Conservation (phyloP, 441 rosid species). For the Aquilaria agallochum region DNA sequence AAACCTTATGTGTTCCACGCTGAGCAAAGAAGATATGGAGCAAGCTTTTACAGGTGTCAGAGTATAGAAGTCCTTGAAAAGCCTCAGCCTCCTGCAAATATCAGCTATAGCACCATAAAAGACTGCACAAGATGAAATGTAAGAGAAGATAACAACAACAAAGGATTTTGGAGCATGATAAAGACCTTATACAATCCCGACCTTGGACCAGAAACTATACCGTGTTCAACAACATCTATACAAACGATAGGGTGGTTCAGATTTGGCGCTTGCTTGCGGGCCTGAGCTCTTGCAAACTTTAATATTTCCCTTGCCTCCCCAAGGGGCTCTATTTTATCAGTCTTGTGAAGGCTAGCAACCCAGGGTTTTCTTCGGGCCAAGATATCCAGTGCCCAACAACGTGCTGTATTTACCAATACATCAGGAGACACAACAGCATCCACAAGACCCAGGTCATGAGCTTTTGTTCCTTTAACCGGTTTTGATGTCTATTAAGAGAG, state of each 20-base stretch:
- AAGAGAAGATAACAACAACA: conserved; percentile 5
- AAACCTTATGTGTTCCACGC: conserved; percentile 89
- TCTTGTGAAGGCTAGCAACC: conserved; percentile 74
- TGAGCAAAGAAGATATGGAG: conserved; percentile 86
- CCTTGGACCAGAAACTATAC: conserved; percentile 78
- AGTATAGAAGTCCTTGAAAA: conserved; percentile 47
- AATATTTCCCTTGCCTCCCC: conserved; percentile 94
- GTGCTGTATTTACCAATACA: conserved; percentile 65
- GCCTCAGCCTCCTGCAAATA: conserved; percentile 71
- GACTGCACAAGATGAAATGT: neutral
- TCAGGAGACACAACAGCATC: conserved; percentile 72
- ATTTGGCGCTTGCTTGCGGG: conserved; percentile 75
- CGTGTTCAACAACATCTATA: conserved; percentile 78
- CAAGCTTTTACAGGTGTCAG: conserved; percentile 87
- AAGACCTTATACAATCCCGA: conserved; percentile 81
- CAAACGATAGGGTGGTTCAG: conserved; percentile 82
- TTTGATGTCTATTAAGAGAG: conserved; percentile 62
- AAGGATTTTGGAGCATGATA: conserved; percentile 9
- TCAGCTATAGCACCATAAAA: conserved; percentile 14
- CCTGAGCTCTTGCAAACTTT: conserved; percentile 81
- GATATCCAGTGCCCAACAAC: conserved; percentile 84
- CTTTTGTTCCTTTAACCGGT: conserved; percentile 76
- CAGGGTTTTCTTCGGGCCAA: conserved; percentile 70
- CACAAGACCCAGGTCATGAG: conserved; percentile 71
- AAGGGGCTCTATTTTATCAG: conserved; percentile 83